These are phyloP conservation scores for Hypoxylon lenormandii DNA, from an alignment of 495 filamentous ascomycete genomes.

Conservation along the genomic window DNA sequence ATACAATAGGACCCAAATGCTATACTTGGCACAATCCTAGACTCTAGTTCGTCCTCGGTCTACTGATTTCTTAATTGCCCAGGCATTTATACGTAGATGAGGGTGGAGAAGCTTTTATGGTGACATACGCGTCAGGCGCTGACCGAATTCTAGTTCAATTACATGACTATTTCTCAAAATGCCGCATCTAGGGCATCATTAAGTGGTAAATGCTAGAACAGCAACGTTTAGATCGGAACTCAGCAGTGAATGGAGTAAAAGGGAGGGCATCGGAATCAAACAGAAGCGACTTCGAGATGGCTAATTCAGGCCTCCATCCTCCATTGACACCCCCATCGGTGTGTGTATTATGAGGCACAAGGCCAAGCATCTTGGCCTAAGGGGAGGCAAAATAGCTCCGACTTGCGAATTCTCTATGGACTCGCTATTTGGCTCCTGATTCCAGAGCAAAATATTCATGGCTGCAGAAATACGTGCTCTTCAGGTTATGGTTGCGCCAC, in stretches of 20 bases:
- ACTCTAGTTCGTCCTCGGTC: not conserved
- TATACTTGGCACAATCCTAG: not conserved
- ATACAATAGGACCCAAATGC: not conserved
- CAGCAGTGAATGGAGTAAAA: not conserved
- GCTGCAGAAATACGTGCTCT: not conserved
- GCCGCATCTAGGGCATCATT: no score
- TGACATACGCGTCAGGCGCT: not conserved
- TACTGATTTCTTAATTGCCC: no score
- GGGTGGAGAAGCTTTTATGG: not conserved
- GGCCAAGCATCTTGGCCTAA: not conserved
- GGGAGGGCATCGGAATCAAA: not conserved
- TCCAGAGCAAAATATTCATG: not conserved
- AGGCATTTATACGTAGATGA: no score
- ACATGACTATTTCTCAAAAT: not conserved
- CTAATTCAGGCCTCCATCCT: no score
- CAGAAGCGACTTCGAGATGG: not conserved
- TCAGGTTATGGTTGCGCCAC: not conserved
- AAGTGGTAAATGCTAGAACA: not conserved
- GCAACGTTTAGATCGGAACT: not conserved
- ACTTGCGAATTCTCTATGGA: not conserved
- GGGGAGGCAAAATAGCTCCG: not conserved
- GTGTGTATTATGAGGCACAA: no score
- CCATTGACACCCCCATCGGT: no score
- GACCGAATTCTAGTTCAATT: not conserved
- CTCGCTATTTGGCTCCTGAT: not conserved